Evolutionary conservation across 2,329 filamentous ascomycete genomes (phyloP), one percentile per base, ranked within the genome.

Genomic region (Fusarium anguioides): DNA sequence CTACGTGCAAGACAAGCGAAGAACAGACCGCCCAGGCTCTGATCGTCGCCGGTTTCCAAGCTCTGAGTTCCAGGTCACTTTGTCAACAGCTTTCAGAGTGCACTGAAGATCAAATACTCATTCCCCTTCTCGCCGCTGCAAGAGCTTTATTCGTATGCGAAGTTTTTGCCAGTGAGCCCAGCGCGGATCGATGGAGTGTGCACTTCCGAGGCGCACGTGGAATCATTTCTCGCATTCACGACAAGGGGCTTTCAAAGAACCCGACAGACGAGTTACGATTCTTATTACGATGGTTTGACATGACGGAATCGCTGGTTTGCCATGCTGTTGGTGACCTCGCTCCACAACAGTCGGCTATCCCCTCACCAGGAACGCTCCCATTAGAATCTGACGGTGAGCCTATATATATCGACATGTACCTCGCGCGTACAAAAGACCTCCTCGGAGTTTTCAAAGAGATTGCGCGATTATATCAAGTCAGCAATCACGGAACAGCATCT

Each of bases 331-430:
- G 39, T n/a, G 64, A 68, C 3, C 60, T 68, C 8, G 65, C 46
- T 2, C 65, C 65, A 0, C 27, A 49, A n/a, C 54, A 68, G 12
- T 61, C 60, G 5, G 40, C 31, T 12, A 61, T 68, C 4, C 65
- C 65, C 10, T 66, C 65, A 17, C 64, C 65, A 2, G 55, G 64
- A 8, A 68, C 64, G 3, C 37, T 61, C 4, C 33, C 41, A n/a
- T 65, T 50, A 5, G 39, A 50, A n/a, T 20, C 14, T 20, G 35
- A 54, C 18, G 46, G 39, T 15, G 64, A 68, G 7, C 64, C 54
- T 11, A 41, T 66, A 2, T 68, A 68, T 11, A 68, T 68, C 8
- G 65, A 68, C 5, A 68, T 68, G 65, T 68, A 68, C 14, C 64
- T 68, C 8, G 39, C 60, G 1, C 65, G 65, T 15, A 68, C 65